Percentiles rank a stretch among this genome's conserved stretches.
Conservation (phyloP, 169 alveolate genomes). For the Plasmodium inui region DNA sequence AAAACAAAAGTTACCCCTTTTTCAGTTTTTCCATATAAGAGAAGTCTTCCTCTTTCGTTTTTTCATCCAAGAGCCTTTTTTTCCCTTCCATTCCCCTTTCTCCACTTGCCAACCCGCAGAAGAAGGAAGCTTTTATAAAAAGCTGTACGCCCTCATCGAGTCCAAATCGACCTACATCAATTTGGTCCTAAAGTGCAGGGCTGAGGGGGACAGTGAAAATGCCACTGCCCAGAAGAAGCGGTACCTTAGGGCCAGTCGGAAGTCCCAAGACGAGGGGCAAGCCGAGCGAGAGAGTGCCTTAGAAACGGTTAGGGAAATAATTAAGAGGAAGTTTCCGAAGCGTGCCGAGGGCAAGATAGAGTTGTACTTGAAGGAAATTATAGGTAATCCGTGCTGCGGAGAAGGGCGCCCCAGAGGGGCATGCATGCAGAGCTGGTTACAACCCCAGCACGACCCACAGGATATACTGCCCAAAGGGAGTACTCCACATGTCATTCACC, state of each 20-base stretch:
- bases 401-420: not conserved
- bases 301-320: constrained; percentile 23
- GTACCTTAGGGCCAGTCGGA: not conserved
- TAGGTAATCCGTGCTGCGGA: constrained; percentile 12
- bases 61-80: not conserved
- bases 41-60: not conserved
- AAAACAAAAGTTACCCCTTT: not conserved
- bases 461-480: not conserved
- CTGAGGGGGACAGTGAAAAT: not conserved
- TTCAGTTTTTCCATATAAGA: not conserved
- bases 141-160: constrained; percentile 39
- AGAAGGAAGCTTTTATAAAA: constrained; percentile 59
- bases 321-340: constrained; percentile 47
- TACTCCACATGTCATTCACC: not conserved
- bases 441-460: not conserved
- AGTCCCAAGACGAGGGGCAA: constrained; percentile 6
- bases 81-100: not conserved
- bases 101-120: constrained; percentile 4
- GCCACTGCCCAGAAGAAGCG: not conserved
- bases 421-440: not conserved
- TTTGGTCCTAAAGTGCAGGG: constrained; percentile 19
- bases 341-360: constrained; percentile 30
- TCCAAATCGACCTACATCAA: constrained; percentile 44
- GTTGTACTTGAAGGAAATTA: constrained; percentile 52
- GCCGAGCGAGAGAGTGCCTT: constrained; percentile 22